These are phyloP conservation scores for Citrus glauca DNA, from an alignment of 345 rosid genomes.

Conservation along the genomic window DNA sequence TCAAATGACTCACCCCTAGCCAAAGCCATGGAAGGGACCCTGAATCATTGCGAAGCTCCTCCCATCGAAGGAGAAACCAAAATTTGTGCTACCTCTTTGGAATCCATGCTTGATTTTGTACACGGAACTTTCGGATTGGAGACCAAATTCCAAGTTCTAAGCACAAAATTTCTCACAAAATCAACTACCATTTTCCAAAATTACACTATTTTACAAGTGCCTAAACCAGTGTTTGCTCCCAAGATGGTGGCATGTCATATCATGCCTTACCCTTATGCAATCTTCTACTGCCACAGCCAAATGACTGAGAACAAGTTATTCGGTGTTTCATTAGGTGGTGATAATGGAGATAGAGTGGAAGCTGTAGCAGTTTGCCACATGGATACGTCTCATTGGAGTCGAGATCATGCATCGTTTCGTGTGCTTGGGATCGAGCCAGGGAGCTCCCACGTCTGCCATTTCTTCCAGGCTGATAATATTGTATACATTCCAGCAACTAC, in stretches of 20 bases:
- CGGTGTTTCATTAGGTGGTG: neutral
- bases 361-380: neutral
- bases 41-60: conserved; percentile 11
- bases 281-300: conserved; percentile 19
- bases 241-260: conserved; percentile 25
- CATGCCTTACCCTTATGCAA: conserved; percentile 11
- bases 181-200: neutral
- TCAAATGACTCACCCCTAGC: conserved; percentile 15
- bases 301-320: conserved; percentile 6
- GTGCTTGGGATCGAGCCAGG: neutral
- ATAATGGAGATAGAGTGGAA: neutral
- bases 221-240: conserved; percentile 7
- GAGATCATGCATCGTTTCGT: neutral
- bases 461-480: neutral
- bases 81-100: neutral
- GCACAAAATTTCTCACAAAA: too few relatives aligned
- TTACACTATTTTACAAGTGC: conserved; percentile 10
- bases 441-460: neutral
- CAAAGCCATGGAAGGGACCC: conserved; percentile 14
- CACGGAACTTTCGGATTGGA: too few relatives aligned
- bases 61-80: conserved; percentile 25
- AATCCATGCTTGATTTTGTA: too few relatives aligned
- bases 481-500: neutral
- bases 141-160: too few relatives aligned
- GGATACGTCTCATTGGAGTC: neutral